Base-by-base conservation (phyloP, 495 filamentous ascomycete genomes). In the Hypoxylon intermedium region DNA sequence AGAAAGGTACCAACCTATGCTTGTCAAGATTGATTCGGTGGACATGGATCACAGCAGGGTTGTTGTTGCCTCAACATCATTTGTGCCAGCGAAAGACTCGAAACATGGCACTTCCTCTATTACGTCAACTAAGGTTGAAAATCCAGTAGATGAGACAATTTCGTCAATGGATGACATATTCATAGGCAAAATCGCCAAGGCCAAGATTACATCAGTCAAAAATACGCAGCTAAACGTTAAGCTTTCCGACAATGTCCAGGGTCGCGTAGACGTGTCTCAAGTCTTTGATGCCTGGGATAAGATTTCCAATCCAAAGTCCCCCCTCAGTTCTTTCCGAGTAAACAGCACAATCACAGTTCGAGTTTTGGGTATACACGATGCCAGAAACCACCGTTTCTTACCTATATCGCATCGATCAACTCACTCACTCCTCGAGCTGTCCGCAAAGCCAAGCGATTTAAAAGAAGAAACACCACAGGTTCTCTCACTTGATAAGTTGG, bases 201-300 rank as follows among this genome's bases (percentile, higher is more conserved):
- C 88, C 28, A 87, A 82, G 53, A 84, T 98, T 36, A 79, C 79
- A 34, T 90, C 90, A 6, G 74, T 96, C 59, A 96, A 94, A 72
- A 85, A 85, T 24, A 97, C 92, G 0, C 94, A 98, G 67, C 75
- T 98, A 47, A 97, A 97, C 63, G 91, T 98, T 15, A 84, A 88
- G 55, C 80, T 98, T 52, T 91, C 91, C 36, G 91, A 96, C 67
- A 92, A 92, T 66, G 79, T 97, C 30, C 90, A 93, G 70, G 94
- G 93, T 16, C 89, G 94, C 16, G 86, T 98, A 41, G 92, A 96
- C 67, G 82, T 93, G 0, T 94, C 93, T 9, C 91, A 97, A 65
- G 68, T 92, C 28, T 98, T 92, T 67, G 90, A 97, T 69, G 79
- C 79, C 2, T 96, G 88, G 87, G 89, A 94, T 24, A 87, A 91